Evolutionary conservation across 176 grass and related monocot species (phyloP).

Genomic region (Carex cristatella): DNA sequence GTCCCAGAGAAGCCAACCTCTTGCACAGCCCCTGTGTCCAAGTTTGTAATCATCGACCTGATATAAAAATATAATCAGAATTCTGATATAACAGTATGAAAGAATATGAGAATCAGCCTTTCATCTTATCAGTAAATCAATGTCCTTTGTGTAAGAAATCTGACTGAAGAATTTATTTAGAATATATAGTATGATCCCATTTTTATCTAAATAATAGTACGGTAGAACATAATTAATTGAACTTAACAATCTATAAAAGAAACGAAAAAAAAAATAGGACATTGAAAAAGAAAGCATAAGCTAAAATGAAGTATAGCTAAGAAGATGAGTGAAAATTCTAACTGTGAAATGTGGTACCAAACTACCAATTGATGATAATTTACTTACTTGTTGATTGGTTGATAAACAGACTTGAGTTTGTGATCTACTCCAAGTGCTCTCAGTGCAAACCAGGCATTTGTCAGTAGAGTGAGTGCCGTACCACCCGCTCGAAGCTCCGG

Average conservation of each 20-base stretch:
- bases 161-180: no score
- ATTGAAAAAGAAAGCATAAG: not conserved
- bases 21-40: conserved; percentile 41
- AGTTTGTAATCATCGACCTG: conserved; percentile 33
- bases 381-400: not conserved
- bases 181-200: no score
- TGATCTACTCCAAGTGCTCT: conserved; percentile 49
- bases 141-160: no score
- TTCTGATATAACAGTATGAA: not conserved
- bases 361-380: not conserved
- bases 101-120: no score
- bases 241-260: not conserved
- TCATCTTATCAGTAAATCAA: no score
- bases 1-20: conserved; percentile 31
- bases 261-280: not conserved
- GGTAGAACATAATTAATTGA: not conserved
- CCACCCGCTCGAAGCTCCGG: conserved; percentile 37
- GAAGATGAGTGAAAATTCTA: not conserved
- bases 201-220: not conserved
- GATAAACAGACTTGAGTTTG: conserved; percentile 23
- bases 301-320: not conserved
- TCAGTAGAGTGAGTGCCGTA: conserved; percentile 37
- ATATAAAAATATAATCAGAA: not conserved
- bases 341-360: not conserved
- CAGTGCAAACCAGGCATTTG: conserved; percentile 61